Percentiles rank a stretch among this genome's conserved stretches.
These are phyloP conservation scores for Halenospora varia DNA, from an alignment of 495 filamentous ascomycete genomes.

Conservation along the genomic window DNA sequence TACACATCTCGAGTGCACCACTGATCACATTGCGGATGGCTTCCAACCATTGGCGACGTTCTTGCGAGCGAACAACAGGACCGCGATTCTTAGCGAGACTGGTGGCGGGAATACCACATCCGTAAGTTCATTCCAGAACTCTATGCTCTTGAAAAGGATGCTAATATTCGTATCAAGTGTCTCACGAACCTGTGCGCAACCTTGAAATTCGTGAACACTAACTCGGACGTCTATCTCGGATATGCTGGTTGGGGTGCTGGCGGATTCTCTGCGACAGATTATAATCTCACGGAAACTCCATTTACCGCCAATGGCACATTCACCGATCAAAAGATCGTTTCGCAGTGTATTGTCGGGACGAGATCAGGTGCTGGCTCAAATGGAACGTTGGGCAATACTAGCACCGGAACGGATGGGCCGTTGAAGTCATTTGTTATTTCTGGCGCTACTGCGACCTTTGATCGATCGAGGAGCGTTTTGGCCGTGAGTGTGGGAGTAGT, in stretches of 20 bases:
- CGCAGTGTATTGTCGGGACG: slow-evolving; percentile 6
- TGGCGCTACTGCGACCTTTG: no score
- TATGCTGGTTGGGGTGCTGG: slow-evolving; percentile 51
- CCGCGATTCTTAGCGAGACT: slow-evolving; percentile 50
- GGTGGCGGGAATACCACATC: slow-evolving; percentile 44
- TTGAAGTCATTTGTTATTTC: no score
- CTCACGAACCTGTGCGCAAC: slow-evolving; percentile 33
- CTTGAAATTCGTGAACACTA: slow-evolving; percentile 28
- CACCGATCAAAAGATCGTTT: slow-evolving; percentile 7
- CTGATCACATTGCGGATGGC: slow-evolving; percentile 40
- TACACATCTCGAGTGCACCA: slow-evolving; percentile 45
- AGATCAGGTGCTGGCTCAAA: background rate
- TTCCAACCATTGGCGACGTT: slow-evolving; percentile 43
- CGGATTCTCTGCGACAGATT: background rate
- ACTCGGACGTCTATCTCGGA: slow-evolving; percentile 47
- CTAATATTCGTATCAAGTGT: slow-evolving; percentile 28
- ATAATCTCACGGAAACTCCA: slow-evolving; percentile 8
- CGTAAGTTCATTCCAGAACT: background rate
- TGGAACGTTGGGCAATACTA: background rate
- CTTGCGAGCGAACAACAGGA: slow-evolving; percentile 42
- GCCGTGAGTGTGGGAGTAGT: background rate
- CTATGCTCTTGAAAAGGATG: background rate
- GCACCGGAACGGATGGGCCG: background rate
- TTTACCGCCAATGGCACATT: slow-evolving; percentile 1
- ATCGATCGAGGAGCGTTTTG: background rate